These are phyloP conservation scores for Hortiboletus campestris DNA, from an alignment of 768 basidiomycete genomes.

Conservation along the genomic window DNA sequence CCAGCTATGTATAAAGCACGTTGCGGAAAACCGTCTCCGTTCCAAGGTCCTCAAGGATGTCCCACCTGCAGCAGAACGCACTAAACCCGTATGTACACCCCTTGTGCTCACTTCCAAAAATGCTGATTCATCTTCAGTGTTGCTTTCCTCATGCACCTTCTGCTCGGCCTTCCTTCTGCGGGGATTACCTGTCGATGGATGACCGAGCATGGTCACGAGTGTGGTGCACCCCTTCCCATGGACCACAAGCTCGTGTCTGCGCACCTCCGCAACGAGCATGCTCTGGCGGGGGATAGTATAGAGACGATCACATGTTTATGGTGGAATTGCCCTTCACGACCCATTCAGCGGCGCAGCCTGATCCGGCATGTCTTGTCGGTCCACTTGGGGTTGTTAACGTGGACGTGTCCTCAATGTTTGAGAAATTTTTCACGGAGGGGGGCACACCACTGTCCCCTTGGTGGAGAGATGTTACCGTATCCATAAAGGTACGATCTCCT, in stretches of 20 bases:
- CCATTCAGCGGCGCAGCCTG: not conserved
- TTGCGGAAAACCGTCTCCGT: too few relatives aligned
- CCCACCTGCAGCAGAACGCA: too few relatives aligned
- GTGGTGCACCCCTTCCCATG: not conserved
- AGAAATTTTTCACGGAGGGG: not conserved
- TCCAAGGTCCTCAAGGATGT: too few relatives aligned
- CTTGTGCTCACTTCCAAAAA: too few relatives aligned
- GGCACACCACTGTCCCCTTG: not conserved
- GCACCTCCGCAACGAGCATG: conserved; percentile 2
- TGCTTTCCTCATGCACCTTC: not conserved
- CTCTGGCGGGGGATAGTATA: not conserved
- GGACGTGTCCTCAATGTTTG: conserved; percentile 5
- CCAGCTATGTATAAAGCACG: too few relatives aligned
- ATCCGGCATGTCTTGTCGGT: conserved; percentile 1
- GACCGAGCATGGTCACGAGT: not conserved
- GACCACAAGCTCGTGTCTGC: not conserved
- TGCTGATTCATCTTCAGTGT: not conserved
- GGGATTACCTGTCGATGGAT: not conserved
- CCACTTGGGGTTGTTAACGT: not conserved
- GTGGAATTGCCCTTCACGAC: not conserved
- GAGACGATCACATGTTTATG: not conserved
- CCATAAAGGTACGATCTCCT: not conserved
- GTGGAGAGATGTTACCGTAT: not conserved
- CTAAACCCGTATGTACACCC: too few relatives aligned
- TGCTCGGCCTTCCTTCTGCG: not conserved